Evolutionary conservation across 2,329 filamentous ascomycete genomes (phyloP), one percentile per base, ranked within the genome.

Genomic region (Didymellaceae sp.): DNA sequence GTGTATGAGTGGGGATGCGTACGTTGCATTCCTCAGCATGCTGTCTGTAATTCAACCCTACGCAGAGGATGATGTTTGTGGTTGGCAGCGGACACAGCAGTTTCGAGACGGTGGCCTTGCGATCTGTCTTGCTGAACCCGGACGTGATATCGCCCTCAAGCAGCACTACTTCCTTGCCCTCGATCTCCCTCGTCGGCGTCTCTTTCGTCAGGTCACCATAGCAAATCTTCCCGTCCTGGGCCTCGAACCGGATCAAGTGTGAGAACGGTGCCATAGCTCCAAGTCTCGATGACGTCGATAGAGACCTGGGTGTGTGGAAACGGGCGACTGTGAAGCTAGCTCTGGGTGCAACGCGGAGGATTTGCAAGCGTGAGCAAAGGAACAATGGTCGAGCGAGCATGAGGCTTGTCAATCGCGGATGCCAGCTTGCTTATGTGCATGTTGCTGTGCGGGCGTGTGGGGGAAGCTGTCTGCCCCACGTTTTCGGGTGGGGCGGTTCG

Each of bases 21-120:
- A 69, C 66, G 25, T 67, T 67, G 30, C 61, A 58, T 52, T 73
- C 71, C 35, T 67, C 59, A 3, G 69, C 69, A 54, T 73, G 71
- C 25, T 62, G 50, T 14, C 57, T 54, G 58, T 73, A 73, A 46
- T 73, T 73, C 16, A 73, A 51, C 2, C 71, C 71, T 11, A 73
- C 63, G 48, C 71, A 72, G 26, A 66, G 57, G 28, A 73, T 52
- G 6, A 70, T 67, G 26, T 65, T 65, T n/a, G 64, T 64, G 10
- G 44, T 51, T 1, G 63, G 58, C 1, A 73, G 34, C 2, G 70
- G 70, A 41, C 52, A 58, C 1, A 73, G 54, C 10, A 73, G 52
- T 64, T 70, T 71, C 18, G 49, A 54, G 8, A 73, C 65, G 6
- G 44, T 67, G 1, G 58, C 63, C 40, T 64, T 62, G 3, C 42